Base-by-base conservation (phyloP, 2,329 filamentous ascomycete species). In the Rhynchosporium graminicola region DNA sequence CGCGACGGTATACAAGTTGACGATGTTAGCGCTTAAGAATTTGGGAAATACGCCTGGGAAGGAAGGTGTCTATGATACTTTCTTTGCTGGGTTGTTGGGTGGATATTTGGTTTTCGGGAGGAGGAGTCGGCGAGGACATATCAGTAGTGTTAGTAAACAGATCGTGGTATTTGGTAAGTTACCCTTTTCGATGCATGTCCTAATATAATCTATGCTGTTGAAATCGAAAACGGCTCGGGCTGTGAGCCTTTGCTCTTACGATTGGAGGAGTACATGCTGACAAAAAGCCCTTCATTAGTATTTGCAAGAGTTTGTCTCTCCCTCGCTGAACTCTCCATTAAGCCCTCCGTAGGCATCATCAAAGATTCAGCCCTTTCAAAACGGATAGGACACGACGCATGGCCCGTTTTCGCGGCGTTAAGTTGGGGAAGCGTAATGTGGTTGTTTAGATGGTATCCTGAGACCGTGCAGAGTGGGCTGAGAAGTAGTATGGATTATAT, bases 401-500 rank as follows among this genome's bases (percentile, higher is more conserved):
- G 95, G 94, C 92, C 94, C 1, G 88, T 89, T 1, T 99, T 99
- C 78, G 94, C 95, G 47, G 90, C 89, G 70, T 72, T 94, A 67
- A 96, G 89, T 73, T 99, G 95, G 95, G 95, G 89, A 4, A 81
- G 87, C 73, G 92, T 99, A 67, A 99, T 99, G 95, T 92, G 94
- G 79, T 78, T 99, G 65, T 99, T 97, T 80, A 85, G 90, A 71
- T 91, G 90, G 84, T 88, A 98, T 79, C 92, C 95, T 4, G 91
- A 96, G 71, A 91, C 90, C 61, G 83, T 99, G 74, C 95, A 97
- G 82, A 86, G 88, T 64, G 97, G 93, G 76, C 78, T 99, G 81
- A 85, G 92, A 76, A 93, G 87, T 78, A 97, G 92, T 80, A 99
- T 99, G 95, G 91, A 86, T 71, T 99, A 99, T 74, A 97, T 99